These are phyloP conservation scores for Hemileccinum impolitum DNA, from an alignment of 768 basidiomycete genomes.

Conservation along the genomic window DNA sequence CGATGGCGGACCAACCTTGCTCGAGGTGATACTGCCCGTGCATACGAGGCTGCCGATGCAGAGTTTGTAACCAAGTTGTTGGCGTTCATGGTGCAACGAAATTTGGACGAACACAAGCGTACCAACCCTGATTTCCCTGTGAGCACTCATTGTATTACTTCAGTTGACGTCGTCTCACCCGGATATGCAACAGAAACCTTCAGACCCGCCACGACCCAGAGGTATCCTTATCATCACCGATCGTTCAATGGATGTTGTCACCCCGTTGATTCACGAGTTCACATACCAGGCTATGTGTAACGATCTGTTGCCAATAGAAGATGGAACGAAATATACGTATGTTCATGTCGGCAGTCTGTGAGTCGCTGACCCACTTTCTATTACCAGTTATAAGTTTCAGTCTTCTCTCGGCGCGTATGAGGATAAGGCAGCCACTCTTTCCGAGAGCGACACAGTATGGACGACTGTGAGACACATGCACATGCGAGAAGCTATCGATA, in stretches of 20 bases:
- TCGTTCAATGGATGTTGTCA: slow-evolving; percentile 90
- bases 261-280: slow-evolving; percentile 94
- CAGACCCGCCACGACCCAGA: slow-evolving; percentile 61
- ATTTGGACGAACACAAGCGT: slow-evolving; percentile 85
- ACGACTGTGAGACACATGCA: slow-evolving; percentile 93
- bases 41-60: slow-evolving; percentile 64
- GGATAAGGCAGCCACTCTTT: slow-evolving; percentile 82
- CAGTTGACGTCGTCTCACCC: slow-evolving; percentile 1
- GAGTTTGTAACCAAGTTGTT: slow-evolving; percentile 80
- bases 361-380: background rate
- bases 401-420: slow-evolving; percentile 83
- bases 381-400: slow-evolving; percentile 84
- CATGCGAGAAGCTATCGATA: slow-evolving; percentile 98
- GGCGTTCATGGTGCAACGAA: slow-evolving; percentile 80
- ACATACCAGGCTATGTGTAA: slow-evolving; percentile 99
- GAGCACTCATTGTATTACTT: slow-evolving; percentile 27
- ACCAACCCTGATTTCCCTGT: slow-evolving; percentile 86
- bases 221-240: slow-evolving; percentile 90
- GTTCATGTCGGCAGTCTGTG: slow-evolving; percentile 31
- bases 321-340: slow-evolving; percentile 83
- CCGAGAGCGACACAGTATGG: slow-evolving; percentile 89
- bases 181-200: slow-evolving; percentile 41
- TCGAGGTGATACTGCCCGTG: slow-evolving; percentile 64
- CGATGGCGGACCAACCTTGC: slow-evolving; percentile 84
- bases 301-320: slow-evolving; percentile 85